Base-by-base conservation (phyloP, 2,329 filamentous ascomycete species). In the Aspergillus felis region DNA sequence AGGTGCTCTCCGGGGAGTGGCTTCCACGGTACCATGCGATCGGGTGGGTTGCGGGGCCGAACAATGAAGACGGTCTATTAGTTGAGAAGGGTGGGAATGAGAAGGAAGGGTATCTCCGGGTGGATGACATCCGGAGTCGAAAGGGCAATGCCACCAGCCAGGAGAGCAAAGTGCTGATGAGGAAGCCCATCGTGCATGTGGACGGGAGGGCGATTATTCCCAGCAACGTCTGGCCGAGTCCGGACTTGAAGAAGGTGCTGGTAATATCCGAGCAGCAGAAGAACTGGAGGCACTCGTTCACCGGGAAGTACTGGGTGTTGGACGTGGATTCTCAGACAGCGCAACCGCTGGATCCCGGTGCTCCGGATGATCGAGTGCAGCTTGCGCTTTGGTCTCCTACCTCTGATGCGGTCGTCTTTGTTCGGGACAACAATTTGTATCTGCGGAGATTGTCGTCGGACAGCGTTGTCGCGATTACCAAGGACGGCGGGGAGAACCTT, bases 271-370 rank as follows among this genome's bases (percentile, higher is more conserved):
- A 91, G 53, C 71, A 79, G 24, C 76, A 90, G 72, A 85, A 84
- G 66, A 92, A 94, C 66, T 99, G 92, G 89, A 87, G 94, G 63
- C 89, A 97, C 74, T 97, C 93, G 0, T 92, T 85, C 68, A 92
- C 87, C 9, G 93, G 88, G 0, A 80, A 83, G 27, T 99, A 97
- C 78, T 99, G 90, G 86, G 87, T 99, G 58, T 89, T 97, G 63
- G 90, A 99, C 70, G 94, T 99, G 27, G 85, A 84, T 32, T 87
- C 86, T 0, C 92, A 97, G 71, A 82, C 77, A 0, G 89, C 83
- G 1, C 83, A 96, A 73, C 86, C 94, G 0, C 78, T 99, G 53
- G 86, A 97, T 63, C 88, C 90, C 0, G 79, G 78, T 2, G 80
- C 90, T 50, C 81, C 84, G 1, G 75, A 85, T 12, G 85, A 82